Percentiles rank a stretch among this genome's conserved stretches.
phyloP scores from a whole-genome alignment of 331 rosid genomes.

The Saraca asoca region DNA sequence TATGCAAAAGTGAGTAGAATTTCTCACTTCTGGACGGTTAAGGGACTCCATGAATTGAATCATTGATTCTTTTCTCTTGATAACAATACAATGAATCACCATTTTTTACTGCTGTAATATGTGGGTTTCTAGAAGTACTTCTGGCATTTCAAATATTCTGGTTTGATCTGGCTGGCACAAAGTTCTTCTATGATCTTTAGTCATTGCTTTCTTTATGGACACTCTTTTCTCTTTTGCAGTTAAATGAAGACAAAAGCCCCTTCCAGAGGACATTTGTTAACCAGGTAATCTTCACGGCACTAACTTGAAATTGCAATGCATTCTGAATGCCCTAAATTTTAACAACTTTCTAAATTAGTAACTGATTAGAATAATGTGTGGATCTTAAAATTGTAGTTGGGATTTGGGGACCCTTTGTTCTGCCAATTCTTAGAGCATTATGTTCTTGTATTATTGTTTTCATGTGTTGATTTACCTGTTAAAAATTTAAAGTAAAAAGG shows the following conservation, averaged over 20 bases:
- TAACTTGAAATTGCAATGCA: constrained; percentile 30
- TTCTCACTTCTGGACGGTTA: too few species aligned
- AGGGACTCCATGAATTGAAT: too few species aligned
- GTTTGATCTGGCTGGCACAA: constrained; percentile 22
- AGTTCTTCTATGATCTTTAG: constrained; percentile 21
- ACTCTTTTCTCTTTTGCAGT: constrained; percentile 56
- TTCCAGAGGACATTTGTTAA: constrained; percentile 94
- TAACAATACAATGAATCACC: too few species aligned
- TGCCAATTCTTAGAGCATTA: constrained; percentile 19
- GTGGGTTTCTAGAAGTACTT: constrained; percentile 20
- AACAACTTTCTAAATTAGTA: constrained; percentile 14
- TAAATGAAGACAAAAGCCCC: constrained; percentile 96
- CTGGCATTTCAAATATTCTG: constrained; percentile 25
- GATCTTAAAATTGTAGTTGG: constrained; percentile 20
- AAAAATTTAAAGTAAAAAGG: not conserved
- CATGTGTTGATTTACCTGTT: constrained; percentile 26
- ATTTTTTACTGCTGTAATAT: constrained; percentile 13
- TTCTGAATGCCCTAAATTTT: constrained; percentile 32
- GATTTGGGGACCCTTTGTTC: constrained; percentile 29
- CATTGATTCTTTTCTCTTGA: too few species aligned
- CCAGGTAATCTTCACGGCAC: constrained; percentile 59
- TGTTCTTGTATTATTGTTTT: constrained; percentile 11
- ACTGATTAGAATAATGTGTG: constrained; percentile 22
- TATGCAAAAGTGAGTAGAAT: not conserved
- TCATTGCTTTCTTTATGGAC: constrained; percentile 28